phyloP scores from a whole-genome alignment of 164 flowering plant species.

The Buxus sempervirens region DNA sequence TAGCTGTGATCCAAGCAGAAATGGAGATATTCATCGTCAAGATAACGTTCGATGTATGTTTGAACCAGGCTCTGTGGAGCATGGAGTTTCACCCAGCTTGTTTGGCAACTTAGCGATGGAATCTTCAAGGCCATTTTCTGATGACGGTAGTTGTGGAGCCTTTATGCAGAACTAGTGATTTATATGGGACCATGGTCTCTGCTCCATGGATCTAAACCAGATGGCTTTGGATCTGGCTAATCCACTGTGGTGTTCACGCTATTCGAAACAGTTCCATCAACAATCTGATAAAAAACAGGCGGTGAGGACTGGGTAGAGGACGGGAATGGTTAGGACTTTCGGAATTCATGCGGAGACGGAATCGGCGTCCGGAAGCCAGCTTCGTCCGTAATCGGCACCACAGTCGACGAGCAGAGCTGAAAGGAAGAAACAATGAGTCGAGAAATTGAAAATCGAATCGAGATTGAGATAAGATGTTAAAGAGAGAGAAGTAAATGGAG shows the following conservation, averaged over 20 bases:
- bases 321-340: conserved; percentile 26
- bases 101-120: conserved; percentile 42
- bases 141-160: conserved; percentile 51
- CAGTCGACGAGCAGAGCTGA: conserved; percentile 62
- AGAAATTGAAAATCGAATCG: conserved; percentile 1
- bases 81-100: conserved; percentile 46
- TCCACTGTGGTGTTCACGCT: conserved; percentile 83
- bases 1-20: conserved; percentile 52
- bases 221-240: conserved; percentile 48
- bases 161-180: conserved; percentile 40
- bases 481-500: conserved; percentile 23
- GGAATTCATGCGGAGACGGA: conserved; percentile 51
- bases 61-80: conserved; percentile 84
- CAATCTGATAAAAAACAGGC: conserved; percentile 86
- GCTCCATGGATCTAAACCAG: conserved; percentile 56
- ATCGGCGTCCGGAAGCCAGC: conserved; percentile 58
- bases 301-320: conserved; percentile 48
- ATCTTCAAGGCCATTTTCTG: conserved; percentile 43
- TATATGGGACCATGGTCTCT: conserved; percentile 64
- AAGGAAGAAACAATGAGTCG: not conserved
- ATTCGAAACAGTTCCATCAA: conserved; percentile 86
- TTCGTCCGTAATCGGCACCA: conserved; percentile 56
- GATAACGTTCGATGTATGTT: conserved; percentile 70
- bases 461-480: conserved; percentile 13
- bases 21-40: conserved; percentile 46